Percentiles rank a stretch among this genome's conserved stretches.
Conservation (phyloP, 371 early-diverging fungal species). For the Mucor sp. region DNA sequence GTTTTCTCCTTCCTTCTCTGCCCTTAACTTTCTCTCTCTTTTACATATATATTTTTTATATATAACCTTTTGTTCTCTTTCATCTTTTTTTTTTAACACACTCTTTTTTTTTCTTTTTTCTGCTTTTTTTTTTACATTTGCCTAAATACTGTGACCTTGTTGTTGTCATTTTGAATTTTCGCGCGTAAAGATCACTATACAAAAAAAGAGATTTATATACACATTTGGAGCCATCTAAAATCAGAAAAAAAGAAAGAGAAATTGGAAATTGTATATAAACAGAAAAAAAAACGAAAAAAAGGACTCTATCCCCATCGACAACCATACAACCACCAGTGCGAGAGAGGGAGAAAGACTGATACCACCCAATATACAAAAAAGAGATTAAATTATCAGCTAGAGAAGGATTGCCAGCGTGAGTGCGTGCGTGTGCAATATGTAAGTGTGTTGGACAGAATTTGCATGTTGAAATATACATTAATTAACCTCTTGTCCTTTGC, state of each 20-base stretch:
- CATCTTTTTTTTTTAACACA: constrained; percentile 16
- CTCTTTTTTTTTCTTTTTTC: constrained; percentile 8
- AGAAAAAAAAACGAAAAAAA: neutral
- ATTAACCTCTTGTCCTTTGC: neutral
- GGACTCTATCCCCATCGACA: neutral
- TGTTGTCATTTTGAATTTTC: constrained; percentile 9
- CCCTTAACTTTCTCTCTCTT: constrained; percentile 1
- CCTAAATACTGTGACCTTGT: constrained; percentile 2
- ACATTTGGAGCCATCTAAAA: neutral
- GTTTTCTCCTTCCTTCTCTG: neutral
- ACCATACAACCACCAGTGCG: too few relatives aligned
- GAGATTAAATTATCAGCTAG: neutral
- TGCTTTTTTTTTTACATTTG: neutral
- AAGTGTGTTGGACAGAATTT: neutral
- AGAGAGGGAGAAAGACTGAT: too few relatives aligned
- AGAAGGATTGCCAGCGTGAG: neutral
- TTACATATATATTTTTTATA: neutral
- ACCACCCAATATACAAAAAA: constrained; percentile 3
- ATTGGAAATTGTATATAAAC: neutral
- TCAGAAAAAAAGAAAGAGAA: constrained; percentile 4
- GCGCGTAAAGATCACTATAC: neutral
- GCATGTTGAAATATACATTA: neutral
- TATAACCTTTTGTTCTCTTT: constrained; percentile 3
- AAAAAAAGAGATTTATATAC: neutral
- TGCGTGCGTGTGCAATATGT: neutral